phyloP scores from a whole-genome alignment of 352 stramenopile genomes.

The Pythium apleroticum region DNA sequence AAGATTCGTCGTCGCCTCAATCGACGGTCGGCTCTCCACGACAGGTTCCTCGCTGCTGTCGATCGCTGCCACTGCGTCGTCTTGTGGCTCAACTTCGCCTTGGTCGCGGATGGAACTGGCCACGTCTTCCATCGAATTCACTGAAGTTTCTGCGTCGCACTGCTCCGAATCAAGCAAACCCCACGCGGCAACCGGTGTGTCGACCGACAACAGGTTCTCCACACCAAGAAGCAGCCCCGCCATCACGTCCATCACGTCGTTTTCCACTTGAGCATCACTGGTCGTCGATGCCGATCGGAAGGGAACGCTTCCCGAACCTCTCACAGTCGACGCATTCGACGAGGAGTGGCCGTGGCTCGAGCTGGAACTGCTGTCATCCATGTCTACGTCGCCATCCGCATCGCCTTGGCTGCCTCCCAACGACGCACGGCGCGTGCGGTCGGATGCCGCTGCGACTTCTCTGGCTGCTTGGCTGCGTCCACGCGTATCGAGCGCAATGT shows the following conservation, averaged over 20 bases:
- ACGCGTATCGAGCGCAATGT: conserved; percentile 59
- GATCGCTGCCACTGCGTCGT: background rate
- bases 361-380: background rate
- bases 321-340: background rate
- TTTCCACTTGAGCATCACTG: background rate
- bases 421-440: background rate
- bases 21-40: background rate
- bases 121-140: conserved; percentile 18
- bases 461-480: conserved; percentile 5
- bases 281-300: background rate
- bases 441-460: background rate
- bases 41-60: background rate
- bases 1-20: background rate
- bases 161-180: conserved; percentile 2
- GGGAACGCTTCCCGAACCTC: background rate
- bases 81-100: background rate
- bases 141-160: background rate
- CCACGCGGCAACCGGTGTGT: background rate
- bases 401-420: background rate
- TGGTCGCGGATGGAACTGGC: conserved; percentile 14
- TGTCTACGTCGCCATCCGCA: background rate
- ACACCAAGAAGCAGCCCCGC: conserved; percentile 4
- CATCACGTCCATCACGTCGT: conserved; percentile 9
- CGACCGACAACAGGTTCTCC: background rate
- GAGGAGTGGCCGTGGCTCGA: background rate